Percentiles rank a stretch among this genome's conserved stretches.
Conservation (phyloP, 352 stramenopile genomes). For the Phytophthora niederhauseri region DNA sequence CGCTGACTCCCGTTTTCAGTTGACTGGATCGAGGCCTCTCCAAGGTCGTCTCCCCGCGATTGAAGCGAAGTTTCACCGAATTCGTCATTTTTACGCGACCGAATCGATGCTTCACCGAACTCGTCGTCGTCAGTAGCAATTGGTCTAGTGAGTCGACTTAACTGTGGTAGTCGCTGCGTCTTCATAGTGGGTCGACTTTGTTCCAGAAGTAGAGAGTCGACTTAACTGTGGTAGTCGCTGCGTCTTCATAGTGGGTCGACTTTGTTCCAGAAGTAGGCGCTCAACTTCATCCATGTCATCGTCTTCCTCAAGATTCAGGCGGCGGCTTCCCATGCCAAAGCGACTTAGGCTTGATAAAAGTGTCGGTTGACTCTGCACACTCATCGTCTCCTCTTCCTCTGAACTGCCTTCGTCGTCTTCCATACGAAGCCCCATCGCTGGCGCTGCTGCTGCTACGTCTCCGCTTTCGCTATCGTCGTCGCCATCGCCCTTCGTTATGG, state of each 20-base stretch:
- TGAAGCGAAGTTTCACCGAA: not conserved
- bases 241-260: constrained; percentile 2
- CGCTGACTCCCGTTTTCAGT: not conserved
- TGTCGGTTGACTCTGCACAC: constrained; percentile 1
- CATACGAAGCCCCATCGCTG: constrained; percentile 12
- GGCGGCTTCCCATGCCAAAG: constrained; percentile 15
- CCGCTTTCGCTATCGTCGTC: constrained; percentile 3
- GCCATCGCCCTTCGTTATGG: too few species aligned
- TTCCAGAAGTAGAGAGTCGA: constrained; percentile 29
- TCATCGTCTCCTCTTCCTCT: constrained; percentile 32
- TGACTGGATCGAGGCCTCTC: not conserved
- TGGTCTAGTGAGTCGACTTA: not conserved
- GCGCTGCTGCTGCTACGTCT: not conserved
- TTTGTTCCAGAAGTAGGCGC: constrained; percentile 30
- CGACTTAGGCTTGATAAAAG: constrained; percentile 14
- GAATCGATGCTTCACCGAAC: constrained; percentile 21
- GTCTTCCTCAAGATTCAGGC: constrained; percentile 32
- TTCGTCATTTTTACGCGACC: constrained; percentile 16
- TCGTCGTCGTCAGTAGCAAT: constrained; percentile 16
- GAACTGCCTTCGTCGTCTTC: constrained; percentile 28
- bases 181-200: constrained; percentile 19
- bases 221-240: not conserved
- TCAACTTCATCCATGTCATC: constrained; percentile 43
- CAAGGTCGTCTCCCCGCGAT: constrained; percentile 14
- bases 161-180: not conserved